Conservation (phyloP, 768 basidiomycete genomes). For the Fomitopsis serialis region DNA sequence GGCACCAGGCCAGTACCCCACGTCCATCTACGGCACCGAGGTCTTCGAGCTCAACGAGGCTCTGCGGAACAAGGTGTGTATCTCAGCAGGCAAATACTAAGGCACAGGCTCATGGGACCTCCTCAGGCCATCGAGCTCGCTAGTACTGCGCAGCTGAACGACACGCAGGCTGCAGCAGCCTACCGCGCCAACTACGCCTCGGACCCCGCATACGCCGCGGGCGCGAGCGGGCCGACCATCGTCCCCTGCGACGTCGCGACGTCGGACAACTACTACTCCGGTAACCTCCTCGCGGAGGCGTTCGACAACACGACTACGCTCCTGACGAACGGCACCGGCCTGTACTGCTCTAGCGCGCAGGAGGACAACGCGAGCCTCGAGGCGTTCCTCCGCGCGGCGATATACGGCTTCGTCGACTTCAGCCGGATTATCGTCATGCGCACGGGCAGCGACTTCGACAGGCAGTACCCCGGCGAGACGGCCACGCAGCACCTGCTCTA, state of each 20-base stretch:
- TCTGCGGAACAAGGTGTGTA: constrained; percentile 20
- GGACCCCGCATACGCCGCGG: constrained; percentile 22
- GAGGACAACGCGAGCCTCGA: constrained; percentile 38
- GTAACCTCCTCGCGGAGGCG: constrained; percentile 27
- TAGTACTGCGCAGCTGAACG: constrained; percentile 27
- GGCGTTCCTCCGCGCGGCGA: constrained; percentile 30
- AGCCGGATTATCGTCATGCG: constrained; percentile 33
- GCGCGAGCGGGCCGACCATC: constrained; percentile 25
- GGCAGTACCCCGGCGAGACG: constrained; percentile 16
- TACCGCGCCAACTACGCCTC: constrained; percentile 27
- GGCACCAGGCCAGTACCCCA: constrained; percentile 22
- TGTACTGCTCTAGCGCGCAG: constrained; percentile 30
- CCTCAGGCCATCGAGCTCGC: constrained; percentile 22
- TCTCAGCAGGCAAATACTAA: too few species aligned
- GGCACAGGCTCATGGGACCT: too few species aligned
- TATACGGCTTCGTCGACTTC: constrained; percentile 30
- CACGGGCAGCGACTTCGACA: constrained; percentile 31
- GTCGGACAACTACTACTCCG: constrained; percentile 32
- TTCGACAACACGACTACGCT: constrained; percentile 33
- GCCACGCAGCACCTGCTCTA: constrained; percentile 24
- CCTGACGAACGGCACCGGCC: constrained; percentile 27
- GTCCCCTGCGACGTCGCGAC: constrained; percentile 32
- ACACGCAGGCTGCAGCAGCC: constrained; percentile 24
- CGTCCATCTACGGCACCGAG: constrained; percentile 36
- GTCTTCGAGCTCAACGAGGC: constrained; percentile 41